Conservation (phyloP, 805 yeast species). For the Kuraishia piskuri region DNA sequence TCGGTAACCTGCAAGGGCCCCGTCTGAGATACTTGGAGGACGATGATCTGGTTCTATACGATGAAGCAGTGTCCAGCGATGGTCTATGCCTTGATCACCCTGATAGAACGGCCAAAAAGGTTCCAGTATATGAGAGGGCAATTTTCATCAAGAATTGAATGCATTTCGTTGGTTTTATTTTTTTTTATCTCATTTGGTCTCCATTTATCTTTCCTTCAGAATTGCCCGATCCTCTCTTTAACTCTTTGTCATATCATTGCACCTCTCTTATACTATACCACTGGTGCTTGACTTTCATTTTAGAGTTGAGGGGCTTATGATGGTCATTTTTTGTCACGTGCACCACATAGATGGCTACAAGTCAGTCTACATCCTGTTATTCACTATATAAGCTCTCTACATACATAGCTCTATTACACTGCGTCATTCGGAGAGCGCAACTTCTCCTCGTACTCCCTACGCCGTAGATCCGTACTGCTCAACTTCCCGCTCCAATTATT, state of each 20-base stretch:
- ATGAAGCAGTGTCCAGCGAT: constrained; percentile 40
- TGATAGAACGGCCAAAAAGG: constrained; percentile 60
- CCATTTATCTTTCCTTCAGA: neutral
- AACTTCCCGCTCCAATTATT: constrained; percentile 59
- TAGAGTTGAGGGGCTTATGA: no score
- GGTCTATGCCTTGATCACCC: constrained; percentile 81
- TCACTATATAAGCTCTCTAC: neutral
- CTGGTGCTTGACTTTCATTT: no score
- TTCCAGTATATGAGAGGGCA: constrained; percentile 43
- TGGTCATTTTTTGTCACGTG: constrained; percentile 1
- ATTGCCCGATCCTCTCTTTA: neutral
- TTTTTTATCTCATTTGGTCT: neutral
- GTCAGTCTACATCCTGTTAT: neutral
- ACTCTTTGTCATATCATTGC: neutral
- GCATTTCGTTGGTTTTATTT: neutral
- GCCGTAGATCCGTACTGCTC: constrained; percentile 77
- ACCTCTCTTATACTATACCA: neutral
- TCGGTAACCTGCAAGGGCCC: constrained; percentile 29
- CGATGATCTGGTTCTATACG: constrained; percentile 46
- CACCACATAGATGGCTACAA: neutral
- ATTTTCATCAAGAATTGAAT: constrained; percentile 40
- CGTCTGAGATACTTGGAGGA: constrained; percentile 40
- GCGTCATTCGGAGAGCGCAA: neutral
- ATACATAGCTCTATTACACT: neutral
- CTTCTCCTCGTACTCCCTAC: constrained; percentile 19